Evolutionary conservation across 306 rosid species (phyloP).

Genomic region (Fagus sylvatica): DNA sequence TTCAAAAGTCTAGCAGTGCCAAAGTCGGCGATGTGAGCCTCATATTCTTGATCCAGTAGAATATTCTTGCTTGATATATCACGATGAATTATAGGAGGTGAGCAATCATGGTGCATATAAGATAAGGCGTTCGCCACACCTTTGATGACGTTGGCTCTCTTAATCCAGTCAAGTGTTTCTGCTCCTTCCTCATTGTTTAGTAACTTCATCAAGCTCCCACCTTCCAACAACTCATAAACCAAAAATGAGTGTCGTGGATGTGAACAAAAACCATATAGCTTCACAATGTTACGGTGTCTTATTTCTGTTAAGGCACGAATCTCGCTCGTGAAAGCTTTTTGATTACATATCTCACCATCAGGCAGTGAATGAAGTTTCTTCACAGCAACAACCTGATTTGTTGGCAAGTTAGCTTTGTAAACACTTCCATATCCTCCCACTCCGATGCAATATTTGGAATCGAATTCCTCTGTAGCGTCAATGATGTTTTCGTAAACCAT

Average conservation of each 20-base stretch:
- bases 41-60: slow-evolving; percentile 6
- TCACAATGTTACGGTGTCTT: slow-evolving; percentile 30
- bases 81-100: slow-evolving; percentile 9
- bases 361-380: slow-evolving; percentile 5
- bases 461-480: slow-evolving; percentile 9
- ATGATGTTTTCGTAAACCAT: slow-evolving; percentile 15
- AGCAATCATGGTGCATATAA: slow-evolving; percentile 26
- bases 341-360: background rate
- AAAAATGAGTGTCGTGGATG: slow-evolving; percentile 8
- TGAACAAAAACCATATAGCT: slow-evolving; percentile 20
- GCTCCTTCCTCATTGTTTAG: background rate
- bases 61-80: slow-evolving; percentile 20
- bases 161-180: slow-evolving; percentile 5
- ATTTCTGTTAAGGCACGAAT: slow-evolving; percentile 12
- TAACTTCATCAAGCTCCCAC: slow-evolving; percentile 7
- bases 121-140: slow-evolving; percentile 1
- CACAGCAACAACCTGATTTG: background rate
- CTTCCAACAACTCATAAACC: slow-evolving; percentile 20
- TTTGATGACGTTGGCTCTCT: slow-evolving; percentile 9
- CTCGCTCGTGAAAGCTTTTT: slow-evolving; percentile 20
- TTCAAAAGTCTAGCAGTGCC: slow-evolving; percentile 23
- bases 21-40: slow-evolving; percentile 22
- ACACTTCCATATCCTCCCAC: background rate
- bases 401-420: slow-evolving; percentile 19
- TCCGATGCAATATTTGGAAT: background rate